phyloP scores from a whole-genome alignment of 768 basidiomycete species.

The Zangia roseola region DNA sequence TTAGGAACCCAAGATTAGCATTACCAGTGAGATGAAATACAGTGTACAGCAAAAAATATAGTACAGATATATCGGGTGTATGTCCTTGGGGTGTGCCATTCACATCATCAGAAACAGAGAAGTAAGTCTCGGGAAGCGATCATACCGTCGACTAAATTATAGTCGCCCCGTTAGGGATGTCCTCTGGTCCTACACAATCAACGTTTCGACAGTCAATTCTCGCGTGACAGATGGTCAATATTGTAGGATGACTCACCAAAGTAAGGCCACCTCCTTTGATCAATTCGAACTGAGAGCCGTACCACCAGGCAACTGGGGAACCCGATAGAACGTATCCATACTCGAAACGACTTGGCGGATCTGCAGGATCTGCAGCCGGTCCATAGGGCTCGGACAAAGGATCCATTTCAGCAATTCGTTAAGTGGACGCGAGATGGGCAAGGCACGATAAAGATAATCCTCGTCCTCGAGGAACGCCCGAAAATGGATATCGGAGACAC shows the following conservation, averaged over 20 bases:
- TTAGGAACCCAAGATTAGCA: too few species aligned
- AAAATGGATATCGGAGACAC: slow-evolving; percentile 8
- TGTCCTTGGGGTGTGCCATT: too few species aligned
- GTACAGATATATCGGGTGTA: too few species aligned
- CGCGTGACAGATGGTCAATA: too few species aligned
- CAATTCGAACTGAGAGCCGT: not conserved
- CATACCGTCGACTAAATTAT: too few species aligned
- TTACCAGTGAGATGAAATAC: too few species aligned
- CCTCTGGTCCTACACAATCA: not conserved
- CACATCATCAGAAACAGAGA: too few species aligned
- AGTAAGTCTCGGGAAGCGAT: too few species aligned
- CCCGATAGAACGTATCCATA: slow-evolving; percentile 17
- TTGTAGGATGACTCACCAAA: not conserved
- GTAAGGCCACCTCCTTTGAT: not conserved
- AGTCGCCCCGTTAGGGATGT: not conserved
- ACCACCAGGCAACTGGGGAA: not conserved
- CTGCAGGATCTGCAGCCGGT: slow-evolving; percentile 15
- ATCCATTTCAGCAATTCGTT: slow-evolving; percentile 17
- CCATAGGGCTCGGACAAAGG: slow-evolving; percentile 12
- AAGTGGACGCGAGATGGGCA: slow-evolving; percentile 15
- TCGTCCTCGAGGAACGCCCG: slow-evolving; percentile 14
- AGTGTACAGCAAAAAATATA: too few species aligned
- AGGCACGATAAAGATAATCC: slow-evolving; percentile 13
- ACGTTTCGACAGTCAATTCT: not conserved
- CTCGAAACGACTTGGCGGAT: slow-evolving; percentile 16